phyloP scores from a whole-genome alignment of 2,329 filamentous ascomycete species.

The Fusarium austroafricanum region DNA sequence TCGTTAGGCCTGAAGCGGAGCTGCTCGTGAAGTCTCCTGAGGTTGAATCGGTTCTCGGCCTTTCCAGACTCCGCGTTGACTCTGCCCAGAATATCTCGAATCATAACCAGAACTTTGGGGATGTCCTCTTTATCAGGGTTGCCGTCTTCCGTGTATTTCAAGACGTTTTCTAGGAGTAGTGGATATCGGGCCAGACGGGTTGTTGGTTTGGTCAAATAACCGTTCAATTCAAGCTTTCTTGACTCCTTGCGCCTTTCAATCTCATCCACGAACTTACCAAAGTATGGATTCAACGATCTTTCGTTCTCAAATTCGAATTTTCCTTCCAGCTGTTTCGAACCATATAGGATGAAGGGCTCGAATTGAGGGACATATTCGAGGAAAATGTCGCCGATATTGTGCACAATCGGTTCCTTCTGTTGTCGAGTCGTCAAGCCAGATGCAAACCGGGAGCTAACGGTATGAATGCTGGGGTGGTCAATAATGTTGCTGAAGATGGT shows the following conservation, averaged over 20 bases:
- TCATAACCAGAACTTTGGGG: constrained; percentile 86
- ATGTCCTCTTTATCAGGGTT: constrained; percentile 93
- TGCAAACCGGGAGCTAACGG: constrained; percentile 89
- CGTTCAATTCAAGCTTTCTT: constrained; percentile 94
- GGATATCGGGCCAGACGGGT: constrained; percentile 95
- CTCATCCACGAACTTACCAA: constrained; percentile 93
- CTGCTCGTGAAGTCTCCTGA: constrained; percentile 90
- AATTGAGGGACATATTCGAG: constrained; percentile 92
- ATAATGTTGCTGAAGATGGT: constrained; percentile 97
- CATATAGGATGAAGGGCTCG: constrained; percentile 95
- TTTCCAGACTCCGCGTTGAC: constrained; percentile 97
- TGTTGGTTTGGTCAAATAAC: constrained; percentile 97
- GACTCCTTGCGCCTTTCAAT: constrained; percentile 97
- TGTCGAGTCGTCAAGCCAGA: constrained; percentile 90
- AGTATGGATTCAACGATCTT: constrained; percentile 84
- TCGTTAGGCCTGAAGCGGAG: constrained; percentile 92
- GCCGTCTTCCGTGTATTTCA: constrained; percentile 90
- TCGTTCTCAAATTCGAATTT: constrained; percentile 99
- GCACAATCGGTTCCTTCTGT: constrained; percentile 88
- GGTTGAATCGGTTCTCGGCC: constrained; percentile 96
- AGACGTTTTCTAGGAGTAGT: constrained; percentile 87
- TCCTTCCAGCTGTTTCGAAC: constrained; percentile 93
- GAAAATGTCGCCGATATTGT: constrained; percentile 94
- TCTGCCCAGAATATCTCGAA: constrained; percentile 85
- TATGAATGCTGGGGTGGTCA: constrained; percentile 83